Evolutionary conservation across 768 basidiomycete species (phyloP), one percentile per base, ranked within the genome.

Genomic region (Lyophyllum decastes): DNA sequence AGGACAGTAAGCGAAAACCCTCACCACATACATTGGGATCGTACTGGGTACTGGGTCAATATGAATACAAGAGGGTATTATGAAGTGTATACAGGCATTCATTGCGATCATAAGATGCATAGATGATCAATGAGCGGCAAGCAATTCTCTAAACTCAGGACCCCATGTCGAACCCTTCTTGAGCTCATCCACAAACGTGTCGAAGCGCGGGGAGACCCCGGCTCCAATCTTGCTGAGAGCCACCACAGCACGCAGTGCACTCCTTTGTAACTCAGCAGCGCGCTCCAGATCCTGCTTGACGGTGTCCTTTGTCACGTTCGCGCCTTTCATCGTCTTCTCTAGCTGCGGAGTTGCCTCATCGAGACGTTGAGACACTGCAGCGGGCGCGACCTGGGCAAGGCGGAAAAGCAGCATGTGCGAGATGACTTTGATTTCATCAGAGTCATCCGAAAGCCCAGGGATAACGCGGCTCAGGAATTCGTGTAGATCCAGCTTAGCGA

Each of bases 391-490:
- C 64, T 91, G 89, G 8, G 94, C 86, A 16, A 98, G 84, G 10
- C 95, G 88, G 79, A 94, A 92, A 38, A 98, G 82, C 78, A 96
- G 90, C 85, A 99, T 92, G 72, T 96, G 93, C 52, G 89, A 94
- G 58, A 98, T 85, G 46, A 98, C 94, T 73, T 98, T 98, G 78
- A 99, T 92, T 70, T 98, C 97, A 70, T 98, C 95, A 4, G 92
- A 92, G 54, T 90, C 88, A 70, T 99, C 97, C 2, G 82, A 77
- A 12, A 98, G 83, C 1, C 94, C 95, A 1, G 84, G 83, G 49
- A 96, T 80, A 46, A 98, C 89, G 46, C 87, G 84, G 22, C 79
- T 81, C 22, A 98, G 80, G 78, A 96, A 95, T 44, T 89, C 86
- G 61, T 91, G 86, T 19, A 97, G 78, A 67, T 97, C 95, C 48